Evolutionary conservation across 1,139 yeast species (phyloP), one percentile per base, ranked within the genome.

Genomic region (Wickerhamiella infanticola): DNA sequence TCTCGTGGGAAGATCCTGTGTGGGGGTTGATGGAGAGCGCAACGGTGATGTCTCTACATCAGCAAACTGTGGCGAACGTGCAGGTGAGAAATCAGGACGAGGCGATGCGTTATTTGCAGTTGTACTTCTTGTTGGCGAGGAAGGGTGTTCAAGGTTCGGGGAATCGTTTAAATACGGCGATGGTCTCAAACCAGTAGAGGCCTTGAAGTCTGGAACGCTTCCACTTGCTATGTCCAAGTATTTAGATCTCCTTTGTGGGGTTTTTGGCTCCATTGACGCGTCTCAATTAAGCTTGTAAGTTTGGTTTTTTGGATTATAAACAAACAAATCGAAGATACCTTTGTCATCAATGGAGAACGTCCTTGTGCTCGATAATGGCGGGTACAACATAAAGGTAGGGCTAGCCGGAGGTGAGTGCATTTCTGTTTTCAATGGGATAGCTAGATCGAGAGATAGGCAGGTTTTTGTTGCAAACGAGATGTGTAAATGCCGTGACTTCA

Each of bases 301-400:
- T 18, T 18, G 18, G 18, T 18, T 18, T 18, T 18, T 18, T 18
- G 18, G 18, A 18, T 18, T 18, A 18, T 18, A 18, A 18, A 18
- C 18, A 18, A 18, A 18, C 18, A 18, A 18, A 18, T 18, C 18
- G 18, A 18, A 18, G 18, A 18, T 18, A 18, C 18, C 11, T 29
- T 29, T 29, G 33, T 29, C 33, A 29, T 29, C 33, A 29, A 29
- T 11, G 9, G 33, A 29, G 9, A 40, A 49, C 8, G 48, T 53
- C 36, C 63, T 67, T 49, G 67, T 85, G 3, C 63, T 90, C 35
- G 98, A 90, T 57, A 90, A 90, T 66, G 98, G 98, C 2, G 79
- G 94, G 0, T 83, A 82, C 58, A 75, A 75, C 52, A 70, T 90
- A 48, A 90, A 90, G 59, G 76, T 82, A 24, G 97, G 96, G 0